Base-by-base conservation (phyloP, 2,329 filamentous ascomycete species). In the Gnomoniopsis smithogilvyi region DNA sequence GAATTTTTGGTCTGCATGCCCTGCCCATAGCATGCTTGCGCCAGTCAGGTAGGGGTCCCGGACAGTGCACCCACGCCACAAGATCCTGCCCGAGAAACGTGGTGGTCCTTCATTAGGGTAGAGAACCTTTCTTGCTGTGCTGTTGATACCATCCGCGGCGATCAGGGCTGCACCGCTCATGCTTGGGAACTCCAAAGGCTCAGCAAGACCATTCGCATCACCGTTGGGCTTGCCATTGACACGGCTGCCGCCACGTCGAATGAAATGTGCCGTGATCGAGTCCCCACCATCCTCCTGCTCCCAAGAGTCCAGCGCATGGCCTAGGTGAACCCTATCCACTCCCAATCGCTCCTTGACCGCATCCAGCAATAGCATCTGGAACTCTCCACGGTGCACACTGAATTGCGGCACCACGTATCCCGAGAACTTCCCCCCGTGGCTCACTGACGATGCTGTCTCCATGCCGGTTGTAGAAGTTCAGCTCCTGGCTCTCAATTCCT, bases 1-100 rank as follows among this genome's bases (percentile, higher is more conserved):
- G 67, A 78, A 78, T 48, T 78, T 78, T 58, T 78, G 76, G 59
- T 78, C 73, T 1, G 75, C 76, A 56, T 78, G 76, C 3, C 76
- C 76, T 12, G 74, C 73, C 76, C 76, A 78, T 3, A 78, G 71
- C 75, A 78, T 78, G 11, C 68, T 71, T 8, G 72, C 73, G 21
- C 74, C 74, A 0, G 75, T 78, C 12, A 78, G 66, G 60, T 76
- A 77, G 1, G 73, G 72, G 8, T 65, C 61, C 11, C 72, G 70
- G 61, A 77, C 72, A 6, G 74, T 65, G 63, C 75, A 77, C 1
- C 76, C 76, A 19, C 76, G 72, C 74, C 75, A 79, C 2, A 78
- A 69, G 56, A 79, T 76, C n/a, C 76, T 70, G 3, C 76, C 75
- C 0, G 74, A 77, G 61, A 78, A 78, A 26, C 69, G 72, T 3